Evolutionary conservation across 2,329 filamentous ascomycete genomes (phyloP), one percentile per base, ranked within the genome.

Genomic region (Orbilia oligospora): DNA sequence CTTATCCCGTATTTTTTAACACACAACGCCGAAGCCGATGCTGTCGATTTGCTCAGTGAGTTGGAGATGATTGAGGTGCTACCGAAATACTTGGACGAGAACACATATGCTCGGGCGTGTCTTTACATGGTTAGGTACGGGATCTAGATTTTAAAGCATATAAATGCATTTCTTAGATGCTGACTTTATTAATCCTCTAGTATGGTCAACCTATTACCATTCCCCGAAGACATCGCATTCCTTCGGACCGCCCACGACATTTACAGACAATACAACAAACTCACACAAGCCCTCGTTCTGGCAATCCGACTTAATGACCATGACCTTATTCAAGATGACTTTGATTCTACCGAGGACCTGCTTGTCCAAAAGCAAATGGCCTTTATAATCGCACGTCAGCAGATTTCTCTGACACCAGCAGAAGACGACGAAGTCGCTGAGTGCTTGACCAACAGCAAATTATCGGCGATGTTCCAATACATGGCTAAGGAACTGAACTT

Each of bases 21-120:
- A 87, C 97, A 95, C 87, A 98, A 99, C 82, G 96, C 96, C 61
- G 96, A 99, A 86, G 97, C 96, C 22, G 96, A 99, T 85, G 97
- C 96, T 1, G 96, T 99, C 44, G 96, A 99, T 85, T 88, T 99
- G 81, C 90, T 99, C 88, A 97, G 94, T 84, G 97, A 99, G 86
- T 87, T 99, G 76, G 96, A 99, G 86, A 97, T 97, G 84, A 98
- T 99, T 81, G 93, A 97, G 83, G 87, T 94, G 83, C 92, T 99
- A 55, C 91, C 93, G 71, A 89, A 93, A 81, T 97, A 94, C 82
- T 88, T 99, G 66, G 96, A 99, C 84, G 92, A 97, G 84, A 91
- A 98, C 86, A 98, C 94, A 27, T 99, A 97, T 84, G 88, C 92
- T 66, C 88, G 96, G 83, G 96, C 97, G 71, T 98, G 96, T 84